Conservation (phyloP, 2,329 filamentous ascomycete genomes). For the Diaporthe aspalathi region DNA sequence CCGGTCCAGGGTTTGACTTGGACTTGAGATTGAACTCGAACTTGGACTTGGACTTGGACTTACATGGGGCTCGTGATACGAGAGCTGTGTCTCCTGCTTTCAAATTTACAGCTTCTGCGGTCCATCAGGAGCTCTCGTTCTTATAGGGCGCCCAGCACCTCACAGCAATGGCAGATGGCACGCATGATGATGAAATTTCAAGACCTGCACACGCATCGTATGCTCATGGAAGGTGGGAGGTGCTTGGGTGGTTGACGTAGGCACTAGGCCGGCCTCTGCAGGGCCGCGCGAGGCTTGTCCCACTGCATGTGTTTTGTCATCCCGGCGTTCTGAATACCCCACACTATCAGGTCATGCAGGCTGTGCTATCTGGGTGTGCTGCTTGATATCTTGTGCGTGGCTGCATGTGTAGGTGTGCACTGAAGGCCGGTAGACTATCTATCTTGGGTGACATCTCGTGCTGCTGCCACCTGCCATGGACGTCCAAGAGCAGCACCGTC, state of each 20-base stretch:
- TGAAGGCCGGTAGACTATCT: constrained; percentile 20
- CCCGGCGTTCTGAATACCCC: constrained; percentile 5
- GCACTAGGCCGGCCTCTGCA: constrained; percentile 19
- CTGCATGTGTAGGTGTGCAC: not conserved
- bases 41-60: constrained; percentile 15
- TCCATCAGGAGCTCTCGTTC: not conserved
- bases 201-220: constrained; percentile 2
- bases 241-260: constrained; percentile 9
- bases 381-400: not conserved
- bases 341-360: not conserved
- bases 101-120: not conserved
- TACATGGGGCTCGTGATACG: not conserved
- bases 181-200: constrained; percentile 7
- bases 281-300: constrained; percentile 12
- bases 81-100: not conserved
- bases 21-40: constrained; percentile 11
- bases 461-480: constrained; percentile 17
- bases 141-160: constrained; percentile 20
- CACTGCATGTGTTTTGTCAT: not conserved
- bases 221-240: constrained; percentile 18
- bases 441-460: constrained; percentile 3
- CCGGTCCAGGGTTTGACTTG: constrained; percentile 21
- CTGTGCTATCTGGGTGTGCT: not conserved
- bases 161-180: not conserved
- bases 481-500: not conserved